Evolutionary conservation across 2,329 filamentous ascomycete species (phyloP), one percentile per base, ranked within the genome.

Genomic region (Tetracladium maxilliforme): DNA sequence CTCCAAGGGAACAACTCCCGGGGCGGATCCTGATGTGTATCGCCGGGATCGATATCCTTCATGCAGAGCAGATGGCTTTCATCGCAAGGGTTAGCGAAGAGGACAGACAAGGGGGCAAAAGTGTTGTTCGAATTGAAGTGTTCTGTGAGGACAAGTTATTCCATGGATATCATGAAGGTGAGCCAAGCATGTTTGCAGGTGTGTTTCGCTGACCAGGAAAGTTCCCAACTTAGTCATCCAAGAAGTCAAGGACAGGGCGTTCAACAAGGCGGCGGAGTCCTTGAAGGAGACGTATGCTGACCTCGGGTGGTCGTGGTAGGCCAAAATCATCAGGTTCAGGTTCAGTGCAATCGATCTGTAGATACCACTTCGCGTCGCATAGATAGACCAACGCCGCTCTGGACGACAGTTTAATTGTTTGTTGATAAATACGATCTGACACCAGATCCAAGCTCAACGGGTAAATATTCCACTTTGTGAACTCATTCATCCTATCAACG

Each of bases 1-100:
- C n/a, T 13, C 33, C 38, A 7, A 33, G 38, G 15, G 42, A 47
- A 18, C 41, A 34, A 0, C 33, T 60, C 10, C 56, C 55, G 1
- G 27, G 38, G 14, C 31, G 48, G 9, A 48, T 60, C 32, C 26
- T 59, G 10, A 41, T 61, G 22, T 36, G 57, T 6, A 40, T 58
- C 9, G 38, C 53, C 4, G 44, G 31, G 7, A 40, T 54, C 8
- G 56, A 61, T 28, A 56, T 60, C 18, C 33, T 59, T 6, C 33
- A 49, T 2, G 36, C 48, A 10, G 54, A 60, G 37, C 50, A 55
- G 36, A 40, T 47, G 18, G 32, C 29, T 3, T 54, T 61, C 32
- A 41, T 48, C 3, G 38, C 50, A 33, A 36, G 54, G 16, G 15
- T 51, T 17, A 42, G 40, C 24, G 31, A 30, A 17, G 44, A 42